phyloP scores from a whole-genome alignment of 495 filamentous ascomycete species.

The Podospora appendiculata region DNA sequence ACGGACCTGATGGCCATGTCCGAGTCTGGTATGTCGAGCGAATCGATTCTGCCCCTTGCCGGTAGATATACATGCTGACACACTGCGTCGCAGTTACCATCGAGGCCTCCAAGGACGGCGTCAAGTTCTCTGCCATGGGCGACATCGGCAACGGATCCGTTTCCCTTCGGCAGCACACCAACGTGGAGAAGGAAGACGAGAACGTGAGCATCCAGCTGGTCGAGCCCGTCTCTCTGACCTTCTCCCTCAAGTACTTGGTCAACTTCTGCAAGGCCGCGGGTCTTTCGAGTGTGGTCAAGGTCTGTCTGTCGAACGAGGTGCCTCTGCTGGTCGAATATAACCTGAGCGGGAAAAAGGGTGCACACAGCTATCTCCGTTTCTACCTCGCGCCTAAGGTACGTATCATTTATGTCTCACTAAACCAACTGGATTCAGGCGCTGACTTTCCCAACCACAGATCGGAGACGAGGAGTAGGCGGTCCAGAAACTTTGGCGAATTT shows the following conservation, averaged over 20 bases:
- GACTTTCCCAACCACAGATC: conserved; percentile 47
- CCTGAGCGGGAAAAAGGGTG: conserved; percentile 41
- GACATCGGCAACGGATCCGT: conserved; percentile 95
- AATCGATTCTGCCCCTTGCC: too few species aligned
- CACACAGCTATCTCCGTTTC: conserved; percentile 84
- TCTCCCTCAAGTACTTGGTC: conserved; percentile 98
- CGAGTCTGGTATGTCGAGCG: conserved; percentile 65
- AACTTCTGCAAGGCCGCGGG: conserved; percentile 98
- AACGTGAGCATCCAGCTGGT: conserved; percentile 84
- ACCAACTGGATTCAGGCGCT: neutral
- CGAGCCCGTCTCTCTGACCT: conserved; percentile 91
- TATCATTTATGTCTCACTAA: conserved; percentile 1
- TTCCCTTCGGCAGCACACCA: conserved; percentile 80
- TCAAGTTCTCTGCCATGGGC: conserved; percentile 89
- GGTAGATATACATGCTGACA: too few species aligned
- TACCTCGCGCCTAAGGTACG: conserved; percentile 95
- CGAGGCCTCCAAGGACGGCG: conserved; percentile 92
- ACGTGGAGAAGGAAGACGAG: conserved; percentile 81
- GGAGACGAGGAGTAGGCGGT: conserved; percentile 76
- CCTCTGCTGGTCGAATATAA: conserved; percentile 91
- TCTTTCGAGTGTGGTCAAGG: conserved; percentile 72
- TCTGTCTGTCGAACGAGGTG: conserved; percentile 93
- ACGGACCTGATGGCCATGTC: conserved; percentile 83
- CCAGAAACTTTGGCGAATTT: too few species aligned
- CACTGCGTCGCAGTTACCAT: conserved; percentile 61